Conservation (phyloP, 306 rosid species). For the Vigna unguiculata region DNA sequence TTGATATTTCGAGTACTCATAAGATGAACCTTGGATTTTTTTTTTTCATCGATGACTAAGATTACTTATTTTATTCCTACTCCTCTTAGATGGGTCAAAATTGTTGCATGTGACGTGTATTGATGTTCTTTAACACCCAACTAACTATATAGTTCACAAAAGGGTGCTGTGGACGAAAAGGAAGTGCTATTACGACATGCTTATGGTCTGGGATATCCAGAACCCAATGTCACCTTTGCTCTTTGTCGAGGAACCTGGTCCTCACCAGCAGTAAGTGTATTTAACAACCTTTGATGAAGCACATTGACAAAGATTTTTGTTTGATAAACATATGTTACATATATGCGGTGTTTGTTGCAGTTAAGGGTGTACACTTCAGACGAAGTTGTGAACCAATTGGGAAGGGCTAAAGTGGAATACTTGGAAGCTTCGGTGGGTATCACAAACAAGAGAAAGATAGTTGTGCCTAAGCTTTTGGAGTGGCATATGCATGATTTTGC, state of each 20-base stretch:
- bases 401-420: conserved; percentile 84
- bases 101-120: not conserved
- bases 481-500: conserved; percentile 93
- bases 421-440: conserved; percentile 90
- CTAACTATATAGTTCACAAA: conserved; percentile 31
- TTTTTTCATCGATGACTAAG: not conserved
- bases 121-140: not conserved
- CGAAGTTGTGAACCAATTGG: conserved; percentile 77
- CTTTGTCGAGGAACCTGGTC: conserved; percentile 94
- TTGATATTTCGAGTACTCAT: not conserved
- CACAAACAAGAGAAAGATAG: conserved; percentile 75
- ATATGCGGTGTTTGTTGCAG: conserved; percentile 52
- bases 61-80: not conserved
- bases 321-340: conserved; percentile 9
- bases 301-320: not conserved
- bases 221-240: conserved; percentile 87
- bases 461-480: conserved; percentile 83
- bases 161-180: conserved; percentile 73
- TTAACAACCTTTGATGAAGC: not conserved
- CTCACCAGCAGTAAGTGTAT: conserved; percentile 83
- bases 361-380: conserved; percentile 81
- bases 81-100: not conserved
- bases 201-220: conserved; percentile 90
- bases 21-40: not conserved
- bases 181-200: conserved; percentile 71